Conservation (phyloP, 768 basidiomycete species). For the Chalciporus chontae region DNA sequence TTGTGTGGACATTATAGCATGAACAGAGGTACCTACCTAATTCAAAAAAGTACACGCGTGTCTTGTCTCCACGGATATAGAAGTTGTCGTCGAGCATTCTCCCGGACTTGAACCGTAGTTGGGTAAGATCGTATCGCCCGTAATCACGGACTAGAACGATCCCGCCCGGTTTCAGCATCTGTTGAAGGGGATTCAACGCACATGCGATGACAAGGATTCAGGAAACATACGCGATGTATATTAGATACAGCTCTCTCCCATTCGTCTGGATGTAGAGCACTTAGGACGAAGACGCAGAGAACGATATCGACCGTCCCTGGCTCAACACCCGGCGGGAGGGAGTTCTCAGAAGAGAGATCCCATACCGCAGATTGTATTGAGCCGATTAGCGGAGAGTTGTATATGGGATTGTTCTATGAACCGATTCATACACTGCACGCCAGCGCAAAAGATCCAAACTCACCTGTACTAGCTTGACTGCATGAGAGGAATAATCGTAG, state of each 20-base stretch:
- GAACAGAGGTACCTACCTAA: slow-evolving; percentile 46
- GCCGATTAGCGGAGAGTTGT: slow-evolving; percentile 62
- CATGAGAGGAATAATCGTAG: slow-evolving; percentile 88
- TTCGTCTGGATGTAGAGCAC: slow-evolving; percentile 90
- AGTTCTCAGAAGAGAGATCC: slow-evolving; percentile 72
- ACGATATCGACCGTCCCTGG: slow-evolving; percentile 80
- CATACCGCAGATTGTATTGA: slow-evolving; percentile 79
- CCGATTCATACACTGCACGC: not conserved
- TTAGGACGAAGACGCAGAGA: slow-evolving; percentile 91
- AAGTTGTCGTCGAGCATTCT: slow-evolving; percentile 91
- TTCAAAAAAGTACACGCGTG: slow-evolving; percentile 96
- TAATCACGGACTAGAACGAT: slow-evolving; percentile 87
- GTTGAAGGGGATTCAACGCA: slow-evolving; percentile 1
- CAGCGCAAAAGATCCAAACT: slow-evolving; percentile 10
- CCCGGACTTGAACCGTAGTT: slow-evolving; percentile 86
- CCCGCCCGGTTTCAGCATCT: slow-evolving; percentile 93
- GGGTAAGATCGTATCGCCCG: slow-evolving; percentile 91
- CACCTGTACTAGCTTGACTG: slow-evolving; percentile 87
- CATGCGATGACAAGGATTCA: not conserved
- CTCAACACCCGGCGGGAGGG: slow-evolving; percentile 59
- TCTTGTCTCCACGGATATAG: slow-evolving; percentile 96
- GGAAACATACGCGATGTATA: slow-evolving; percentile 58
- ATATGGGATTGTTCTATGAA: slow-evolving; percentile 66
- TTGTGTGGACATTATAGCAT: not conserved
- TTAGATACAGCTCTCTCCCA: slow-evolving; percentile 84